Percentiles rank a stretch among this genome's conserved stretches.
These are phyloP conservation scores for Colletotrichum brevisporum DNA, from an alignment of 2,329 filamentous ascomycete genomes.

Conservation along the genomic window DNA sequence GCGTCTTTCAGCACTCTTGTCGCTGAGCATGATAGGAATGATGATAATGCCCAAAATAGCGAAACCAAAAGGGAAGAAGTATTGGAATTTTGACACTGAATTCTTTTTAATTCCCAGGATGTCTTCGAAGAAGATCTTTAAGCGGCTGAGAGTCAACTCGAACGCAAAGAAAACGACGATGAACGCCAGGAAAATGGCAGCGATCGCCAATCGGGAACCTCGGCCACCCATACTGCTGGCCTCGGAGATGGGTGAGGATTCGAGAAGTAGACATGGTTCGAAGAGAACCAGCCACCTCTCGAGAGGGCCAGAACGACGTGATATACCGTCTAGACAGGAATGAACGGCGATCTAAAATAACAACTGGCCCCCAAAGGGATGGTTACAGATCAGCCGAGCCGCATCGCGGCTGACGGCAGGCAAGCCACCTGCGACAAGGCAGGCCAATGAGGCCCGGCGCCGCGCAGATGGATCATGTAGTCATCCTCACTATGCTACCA, in stretches of 20 bases:
- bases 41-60: not conserved
- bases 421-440: not conserved
- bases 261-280: not conserved
- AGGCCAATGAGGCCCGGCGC: not conserved
- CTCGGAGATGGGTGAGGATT: not conserved
- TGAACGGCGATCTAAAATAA: not conserved
- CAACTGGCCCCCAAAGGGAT: not conserved
- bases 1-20: not conserved
- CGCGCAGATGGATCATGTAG: not conserved
- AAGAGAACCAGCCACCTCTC: not conserved
- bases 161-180: not conserved
- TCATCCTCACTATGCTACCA: not conserved
- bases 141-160: not conserved
- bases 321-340: not conserved
- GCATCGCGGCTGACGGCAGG: not conserved
- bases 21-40: not conserved
- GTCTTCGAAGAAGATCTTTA: not conserved
- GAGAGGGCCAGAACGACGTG: not conserved
- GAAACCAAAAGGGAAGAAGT: not conserved
- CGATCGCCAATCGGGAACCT: conserved; percentile 1
- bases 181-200: not conserved
- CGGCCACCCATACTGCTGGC: no score
- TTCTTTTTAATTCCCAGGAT: not conserved
- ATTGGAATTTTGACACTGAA: not conserved
- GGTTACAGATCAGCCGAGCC: not conserved